phyloP scores from a whole-genome alignment of 768 basidiomycete genomes.

The Guyanaporus albipodus region DNA sequence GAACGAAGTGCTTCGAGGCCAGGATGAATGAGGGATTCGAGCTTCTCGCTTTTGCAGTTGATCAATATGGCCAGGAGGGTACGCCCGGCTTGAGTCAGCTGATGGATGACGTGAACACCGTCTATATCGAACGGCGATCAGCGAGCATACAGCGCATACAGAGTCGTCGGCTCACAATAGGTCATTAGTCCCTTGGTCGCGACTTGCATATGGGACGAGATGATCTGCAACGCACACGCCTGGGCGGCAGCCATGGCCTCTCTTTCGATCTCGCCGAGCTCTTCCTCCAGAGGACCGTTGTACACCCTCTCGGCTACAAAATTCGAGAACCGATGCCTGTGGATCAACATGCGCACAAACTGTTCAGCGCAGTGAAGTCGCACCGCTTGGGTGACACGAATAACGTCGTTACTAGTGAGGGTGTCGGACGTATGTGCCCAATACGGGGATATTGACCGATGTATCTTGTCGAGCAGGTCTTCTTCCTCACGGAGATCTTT shows the following conservation, averaged over 20 bases:
- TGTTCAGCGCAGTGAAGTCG: slow-evolving; percentile 85
- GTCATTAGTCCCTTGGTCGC: slow-evolving; percentile 91
- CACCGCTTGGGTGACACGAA: slow-evolving; percentile 85
- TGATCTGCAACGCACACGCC: slow-evolving; percentile 74
- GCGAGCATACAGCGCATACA: slow-evolving; percentile 5
- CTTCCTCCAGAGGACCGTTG: slow-evolving; percentile 41
- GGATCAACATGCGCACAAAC: slow-evolving; percentile 81
- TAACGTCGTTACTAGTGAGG: slow-evolving; percentile 78
- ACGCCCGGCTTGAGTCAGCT: slow-evolving; percentile 89
- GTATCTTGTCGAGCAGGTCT: slow-evolving; percentile 74
- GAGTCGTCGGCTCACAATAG: slow-evolving; percentile 62
- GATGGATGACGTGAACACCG: slow-evolving; percentile 94
- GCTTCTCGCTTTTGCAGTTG: slow-evolving; percentile 77
- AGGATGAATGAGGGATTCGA: slow-evolving; percentile 74
- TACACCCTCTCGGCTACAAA: slow-evolving; percentile 65
- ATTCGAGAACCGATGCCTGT: slow-evolving; percentile 82
- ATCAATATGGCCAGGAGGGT: slow-evolving; percentile 85
- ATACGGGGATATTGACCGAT: slow-evolving; percentile 61
- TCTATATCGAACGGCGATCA: slow-evolving; percentile 45
- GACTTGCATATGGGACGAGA: slow-evolving; percentile 77
- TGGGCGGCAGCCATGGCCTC: slow-evolving; percentile 78
- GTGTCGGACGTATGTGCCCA: slow-evolving; percentile 84
- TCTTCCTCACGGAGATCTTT: slow-evolving; percentile 79
- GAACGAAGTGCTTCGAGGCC: slow-evolving; percentile 83
- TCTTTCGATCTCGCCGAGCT: slow-evolving; percentile 65